A percentile compares a stretch with the other conserved stretches of the same genome.
These are phyloP conservation scores for Cercospora berteroae DNA, from an alignment of 2,329 filamentous ascomycete species.

Conservation along the genomic window DNA sequence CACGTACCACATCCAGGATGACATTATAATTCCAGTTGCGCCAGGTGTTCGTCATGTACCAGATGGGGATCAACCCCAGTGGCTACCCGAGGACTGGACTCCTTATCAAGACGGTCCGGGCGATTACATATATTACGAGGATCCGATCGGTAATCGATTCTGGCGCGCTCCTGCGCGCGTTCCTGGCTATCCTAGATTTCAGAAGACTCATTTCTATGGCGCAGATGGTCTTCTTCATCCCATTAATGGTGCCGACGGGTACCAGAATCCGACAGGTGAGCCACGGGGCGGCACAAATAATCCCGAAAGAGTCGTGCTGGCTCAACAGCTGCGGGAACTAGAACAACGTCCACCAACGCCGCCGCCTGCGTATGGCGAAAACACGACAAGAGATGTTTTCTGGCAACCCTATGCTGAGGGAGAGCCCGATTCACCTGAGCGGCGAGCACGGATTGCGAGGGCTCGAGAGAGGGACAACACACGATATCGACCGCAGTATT, in stretches of 20 bases:
- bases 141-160: neutral
- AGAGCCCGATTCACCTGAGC: neutral
- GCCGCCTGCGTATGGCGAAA: neutral
- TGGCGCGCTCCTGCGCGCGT: neutral
- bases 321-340: neutral
- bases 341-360: neutral
- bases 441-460: neutral
- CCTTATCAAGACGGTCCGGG: neutral
- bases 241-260: neutral
- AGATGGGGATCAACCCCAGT: neutral
- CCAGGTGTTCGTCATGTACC: neutral
- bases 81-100: neutral
- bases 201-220: neutral
- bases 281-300: neutral
- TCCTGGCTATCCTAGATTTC: neutral
- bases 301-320: neutral
- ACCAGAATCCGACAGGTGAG: neutral
- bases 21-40: neutral
- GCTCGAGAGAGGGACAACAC: neutral
- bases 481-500: neutral
- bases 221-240: conserved; percentile 2
- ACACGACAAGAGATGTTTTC: neutral
- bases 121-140: neutral
- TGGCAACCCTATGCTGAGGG: neutral
- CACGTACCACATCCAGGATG: neutral